Evolutionary conservation across 2,329 filamentous ascomycete species (phyloP).

Genomic region (Aspergillus amoenus): DNA sequence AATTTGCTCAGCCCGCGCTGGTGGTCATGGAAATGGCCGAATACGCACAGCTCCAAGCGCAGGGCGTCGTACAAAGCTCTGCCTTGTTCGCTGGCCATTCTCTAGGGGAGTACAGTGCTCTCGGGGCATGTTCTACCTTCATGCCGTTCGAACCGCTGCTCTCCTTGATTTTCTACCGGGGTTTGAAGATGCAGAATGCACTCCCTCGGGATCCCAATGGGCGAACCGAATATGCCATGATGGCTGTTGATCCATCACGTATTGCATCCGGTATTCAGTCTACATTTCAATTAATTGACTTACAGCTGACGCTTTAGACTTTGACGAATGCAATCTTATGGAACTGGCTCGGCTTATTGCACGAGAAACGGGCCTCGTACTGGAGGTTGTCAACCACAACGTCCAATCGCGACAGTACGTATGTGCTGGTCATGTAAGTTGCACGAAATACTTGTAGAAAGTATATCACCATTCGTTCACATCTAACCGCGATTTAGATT

Average conservation of each 20-base stretch:
- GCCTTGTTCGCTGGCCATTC: constrained; percentile 96
- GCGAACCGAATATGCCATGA: constrained; percentile 96
- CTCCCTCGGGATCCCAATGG: constrained; percentile 89
- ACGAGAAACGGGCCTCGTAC: constrained; percentile 83
- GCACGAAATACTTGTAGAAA: background rate
- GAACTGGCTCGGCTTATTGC: constrained; percentile 58
- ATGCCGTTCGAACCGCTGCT: constrained; percentile 96
- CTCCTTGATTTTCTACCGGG: constrained; percentile 95
- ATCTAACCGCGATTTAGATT: background rate
- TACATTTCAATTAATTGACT: constrained; percentile 50
- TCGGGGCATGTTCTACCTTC: constrained; percentile 88
- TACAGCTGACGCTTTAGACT: background rate
- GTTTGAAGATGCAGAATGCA: constrained; percentile 95
- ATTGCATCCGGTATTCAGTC: constrained; percentile 90
- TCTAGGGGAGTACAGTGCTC: constrained; percentile 91
- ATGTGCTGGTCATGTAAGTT: constrained; percentile 54
- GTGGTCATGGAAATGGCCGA: constrained; percentile 98
- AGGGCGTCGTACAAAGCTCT: constrained; percentile 86
- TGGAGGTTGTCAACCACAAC: constrained; percentile 96
- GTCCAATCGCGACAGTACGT: constrained; percentile 66
- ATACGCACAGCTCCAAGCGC: constrained; percentile 94
- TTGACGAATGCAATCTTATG: background rate
- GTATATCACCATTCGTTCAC: background rate
- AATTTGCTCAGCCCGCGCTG: constrained; percentile 93
- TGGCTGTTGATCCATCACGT: constrained; percentile 90